phyloP scores from a whole-genome alignment of 2,329 filamentous ascomycete species.

The Alternaria panax region DNA sequence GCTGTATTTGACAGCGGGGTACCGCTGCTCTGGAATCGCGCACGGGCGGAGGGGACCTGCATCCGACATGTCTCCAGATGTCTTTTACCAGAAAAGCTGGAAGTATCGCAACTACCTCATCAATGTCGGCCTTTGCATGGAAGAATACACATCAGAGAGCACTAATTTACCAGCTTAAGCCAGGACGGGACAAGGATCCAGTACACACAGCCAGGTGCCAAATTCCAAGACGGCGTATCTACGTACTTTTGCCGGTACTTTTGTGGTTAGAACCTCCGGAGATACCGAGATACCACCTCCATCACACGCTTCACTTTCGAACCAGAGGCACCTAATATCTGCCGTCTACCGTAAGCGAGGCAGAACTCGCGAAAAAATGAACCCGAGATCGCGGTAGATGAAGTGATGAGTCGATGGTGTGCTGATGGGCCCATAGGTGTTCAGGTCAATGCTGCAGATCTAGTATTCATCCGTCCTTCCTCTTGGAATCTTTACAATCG shows the following conservation, averaged over 20 bases:
- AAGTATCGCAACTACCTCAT: background rate
- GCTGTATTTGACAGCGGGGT: slow-evolving; percentile 1
- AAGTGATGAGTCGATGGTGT: background rate
- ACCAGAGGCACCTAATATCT: background rate
- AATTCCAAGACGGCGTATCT: slow-evolving; percentile 10
- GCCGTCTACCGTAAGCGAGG: slow-evolving; percentile 7
- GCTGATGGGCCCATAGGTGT: background rate
- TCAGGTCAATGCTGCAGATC: background rate
- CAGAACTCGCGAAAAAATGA: background rate
- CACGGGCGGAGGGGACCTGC: slow-evolving; percentile 28
- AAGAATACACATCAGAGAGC: slow-evolving; percentile 11
- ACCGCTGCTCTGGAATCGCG: slow-evolving; percentile 18
- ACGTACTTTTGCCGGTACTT: slow-evolving; percentile 17
- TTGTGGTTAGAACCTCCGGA: slow-evolving; percentile 17
- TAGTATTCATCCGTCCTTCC: slow-evolving; percentile 1
- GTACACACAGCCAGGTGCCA: slow-evolving; percentile 2
- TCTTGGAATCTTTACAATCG: slow-evolving; percentile 1
- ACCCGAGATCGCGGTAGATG: background rate
- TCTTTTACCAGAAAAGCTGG: slow-evolving; percentile 4
- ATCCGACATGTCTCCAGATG: slow-evolving; percentile 18
- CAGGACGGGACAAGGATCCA: slow-evolving; percentile 8
- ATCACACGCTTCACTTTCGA: slow-evolving; percentile 8
- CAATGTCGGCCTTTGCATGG: slow-evolving; percentile 2
- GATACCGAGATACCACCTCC: slow-evolving; percentile 16
- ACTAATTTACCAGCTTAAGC: background rate